phyloP scores from a whole-genome alignment of 2,329 filamentous ascomycete species.

The Pseudogymnoascus sp. region DNA sequence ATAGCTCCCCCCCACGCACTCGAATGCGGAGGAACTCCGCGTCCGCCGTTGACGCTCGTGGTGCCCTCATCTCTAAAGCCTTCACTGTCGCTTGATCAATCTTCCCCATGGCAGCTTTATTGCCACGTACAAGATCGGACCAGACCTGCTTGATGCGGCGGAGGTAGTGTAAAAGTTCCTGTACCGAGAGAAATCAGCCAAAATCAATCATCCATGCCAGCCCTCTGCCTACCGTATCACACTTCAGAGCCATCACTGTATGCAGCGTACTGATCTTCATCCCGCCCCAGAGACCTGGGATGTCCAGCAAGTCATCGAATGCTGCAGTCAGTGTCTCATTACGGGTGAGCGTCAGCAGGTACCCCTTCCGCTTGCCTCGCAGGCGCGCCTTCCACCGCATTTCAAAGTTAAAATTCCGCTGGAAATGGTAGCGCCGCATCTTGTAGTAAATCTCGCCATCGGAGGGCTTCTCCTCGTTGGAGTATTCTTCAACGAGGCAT shows the following conservation, averaged over 20 bases:
- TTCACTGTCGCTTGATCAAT: neutral
- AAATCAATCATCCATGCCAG: neutral
- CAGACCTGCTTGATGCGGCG: neutral
- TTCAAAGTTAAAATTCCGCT: neutral
- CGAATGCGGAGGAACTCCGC: neutral
- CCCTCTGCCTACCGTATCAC: neutral
- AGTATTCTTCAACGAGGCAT: constrained; percentile 25
- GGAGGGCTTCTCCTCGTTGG: constrained; percentile 21
- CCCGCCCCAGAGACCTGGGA: constrained; percentile 13
- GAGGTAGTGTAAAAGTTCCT: neutral
- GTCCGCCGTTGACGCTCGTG: neutral
- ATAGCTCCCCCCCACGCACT: neutral
- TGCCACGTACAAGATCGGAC: neutral
- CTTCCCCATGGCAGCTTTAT: neutral
- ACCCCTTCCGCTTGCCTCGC: neutral
- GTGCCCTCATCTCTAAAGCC: neutral
- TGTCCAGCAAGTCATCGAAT: constrained; percentile 14
- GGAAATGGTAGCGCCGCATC: neutral
- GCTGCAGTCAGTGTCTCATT: constrained; percentile 9
- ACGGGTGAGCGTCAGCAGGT: neutral
- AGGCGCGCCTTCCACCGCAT: neutral
- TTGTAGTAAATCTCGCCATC: neutral
- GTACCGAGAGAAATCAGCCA: neutral
- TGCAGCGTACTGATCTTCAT: constrained; percentile 13
- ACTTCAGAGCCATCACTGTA: neutral